These are phyloP conservation scores for Yamadazyma sp. DNA, from an alignment of 1,139 yeast genomes.

Conservation along the genomic window DNA sequence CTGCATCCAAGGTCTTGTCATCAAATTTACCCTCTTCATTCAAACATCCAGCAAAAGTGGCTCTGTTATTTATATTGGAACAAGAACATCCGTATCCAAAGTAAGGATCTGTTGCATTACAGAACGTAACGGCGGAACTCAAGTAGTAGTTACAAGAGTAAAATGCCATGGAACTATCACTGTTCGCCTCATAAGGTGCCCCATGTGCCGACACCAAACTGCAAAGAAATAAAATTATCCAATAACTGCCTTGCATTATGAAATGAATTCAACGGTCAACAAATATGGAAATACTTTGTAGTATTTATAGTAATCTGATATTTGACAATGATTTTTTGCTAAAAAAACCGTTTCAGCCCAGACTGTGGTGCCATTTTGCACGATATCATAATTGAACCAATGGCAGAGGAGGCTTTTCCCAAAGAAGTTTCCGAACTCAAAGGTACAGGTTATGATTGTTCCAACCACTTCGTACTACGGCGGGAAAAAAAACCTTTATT, in stretches of 20 bases:
- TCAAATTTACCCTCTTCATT: slow-evolving; percentile 1
- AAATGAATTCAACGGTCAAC: background rate
- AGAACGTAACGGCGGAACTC: slow-evolving; percentile 1
- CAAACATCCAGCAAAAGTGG: slow-evolving; percentile 15
- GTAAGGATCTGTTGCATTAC: slow-evolving; percentile 3
- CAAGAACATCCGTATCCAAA: slow-evolving; percentile 11
- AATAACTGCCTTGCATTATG: background rate
- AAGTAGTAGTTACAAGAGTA: slow-evolving; percentile 4
- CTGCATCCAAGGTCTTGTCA: background rate
- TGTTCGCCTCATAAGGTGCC: slow-evolving; percentile 2
- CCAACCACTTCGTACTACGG: too few relatives aligned
- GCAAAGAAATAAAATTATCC: slow-evolving; percentile 2
- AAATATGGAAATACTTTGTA: background rate
- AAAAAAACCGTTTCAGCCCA: too few relatives aligned
- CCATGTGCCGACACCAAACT: background rate
- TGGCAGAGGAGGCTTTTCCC: background rate
- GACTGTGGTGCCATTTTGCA: background rate
- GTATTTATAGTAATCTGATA: background rate
- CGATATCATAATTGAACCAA: background rate
- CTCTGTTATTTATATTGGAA: slow-evolving; percentile 9
- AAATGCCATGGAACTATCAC: background rate
- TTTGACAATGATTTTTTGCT: too few relatives aligned
- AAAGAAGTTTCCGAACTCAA: background rate
- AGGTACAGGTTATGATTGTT: background rate
- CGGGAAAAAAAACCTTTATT: background rate